Percentiles rank a stretch among this genome's conserved stretches.
Conservation (phyloP, 2,329 filamentous ascomycete genomes). For the Fusarium foetens region DNA sequence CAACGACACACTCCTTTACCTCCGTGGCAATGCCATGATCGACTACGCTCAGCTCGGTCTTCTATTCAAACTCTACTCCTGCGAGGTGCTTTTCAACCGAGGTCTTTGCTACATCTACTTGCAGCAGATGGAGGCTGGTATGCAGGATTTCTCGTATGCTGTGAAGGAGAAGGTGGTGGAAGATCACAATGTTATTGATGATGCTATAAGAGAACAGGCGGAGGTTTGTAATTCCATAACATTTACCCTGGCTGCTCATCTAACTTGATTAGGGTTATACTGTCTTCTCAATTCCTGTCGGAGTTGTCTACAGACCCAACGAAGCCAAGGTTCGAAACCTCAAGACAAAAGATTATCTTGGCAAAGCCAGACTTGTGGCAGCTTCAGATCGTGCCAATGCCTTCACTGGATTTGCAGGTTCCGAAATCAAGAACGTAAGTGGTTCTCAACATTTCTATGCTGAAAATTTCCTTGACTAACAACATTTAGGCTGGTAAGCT, state of each 20-base stretch:
- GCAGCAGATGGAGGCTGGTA: conserved; percentile 87
- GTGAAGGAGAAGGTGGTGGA: conserved; percentile 96
- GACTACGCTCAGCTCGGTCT: conserved; percentile 97
- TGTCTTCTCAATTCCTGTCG: conserved; percentile 97
- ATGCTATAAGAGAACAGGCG: conserved; percentile 91
- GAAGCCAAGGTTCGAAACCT: conserved; percentile 98
- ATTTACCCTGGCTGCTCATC: not conserved
- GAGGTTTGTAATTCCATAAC: conserved; percentile 68
- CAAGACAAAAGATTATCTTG: conserved; percentile 97
- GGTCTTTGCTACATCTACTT: conserved; percentile 98
- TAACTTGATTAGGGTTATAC: conserved; percentile 81
- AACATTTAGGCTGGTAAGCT: conserved; percentile 58
- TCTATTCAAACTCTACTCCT: conserved; percentile 96
- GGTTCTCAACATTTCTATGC: not conserved
- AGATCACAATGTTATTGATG: conserved; percentile 97
- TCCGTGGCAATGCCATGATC: conserved; percentile 96
- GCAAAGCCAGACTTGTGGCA: conserved; percentile 93
- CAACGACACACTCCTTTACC: conserved; percentile 95
- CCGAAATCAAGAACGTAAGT: conserved; percentile 78
- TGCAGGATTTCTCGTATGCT: conserved; percentile 90
- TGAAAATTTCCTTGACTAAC: conserved; percentile 21
- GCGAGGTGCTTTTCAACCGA: conserved; percentile 96
- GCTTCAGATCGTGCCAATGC: conserved; percentile 83
- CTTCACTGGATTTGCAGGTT: conserved; percentile 83
- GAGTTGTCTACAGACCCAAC: conserved; percentile 93